These are phyloP conservation scores for Pseudoturritis turrita DNA, from an alignment of 345 rosid species.

Conservation along the genomic window DNA sequence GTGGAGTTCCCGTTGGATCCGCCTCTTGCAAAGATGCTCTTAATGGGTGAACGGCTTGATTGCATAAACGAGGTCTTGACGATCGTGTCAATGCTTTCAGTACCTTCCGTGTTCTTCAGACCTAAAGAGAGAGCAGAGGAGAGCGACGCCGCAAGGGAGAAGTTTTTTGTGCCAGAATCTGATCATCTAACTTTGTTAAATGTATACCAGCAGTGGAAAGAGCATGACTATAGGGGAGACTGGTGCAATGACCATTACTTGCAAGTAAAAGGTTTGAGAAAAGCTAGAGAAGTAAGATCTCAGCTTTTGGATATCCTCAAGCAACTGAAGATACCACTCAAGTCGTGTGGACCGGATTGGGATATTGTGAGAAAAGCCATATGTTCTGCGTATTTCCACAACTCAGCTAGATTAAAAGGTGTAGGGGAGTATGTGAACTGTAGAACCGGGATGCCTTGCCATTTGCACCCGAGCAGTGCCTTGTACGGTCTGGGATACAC, in stretches of 20 bases:
- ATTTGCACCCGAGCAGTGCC: constrained; percentile 94
- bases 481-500: constrained; percentile 82
- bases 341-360: constrained; percentile 70
- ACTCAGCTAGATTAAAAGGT: constrained; percentile 87
- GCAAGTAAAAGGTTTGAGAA: constrained; percentile 77
- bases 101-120: constrained; percentile 94
- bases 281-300: constrained; percentile 95
- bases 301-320: constrained; percentile 92
- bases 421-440: constrained; percentile 91
- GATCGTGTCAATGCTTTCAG: constrained; percentile 98
- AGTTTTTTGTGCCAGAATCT: constrained; percentile 89
- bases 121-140: constrained; percentile 96
- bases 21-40: constrained; percentile 96
- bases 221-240: constrained; percentile 87
- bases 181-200: constrained; percentile 84
- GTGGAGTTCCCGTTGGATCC: constrained; percentile 98
- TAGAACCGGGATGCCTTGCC: constrained; percentile 89
- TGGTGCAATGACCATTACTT: constrained; percentile 90
- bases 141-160: constrained; percentile 91
- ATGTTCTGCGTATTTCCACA: constrained; percentile 95
- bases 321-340: constrained; percentile 72
- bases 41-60: constrained; percentile 78
- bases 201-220: constrained; percentile 93
- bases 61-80: constrained; percentile 94
- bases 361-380: constrained; percentile 77